Base-by-base conservation (phyloP, 208 protist genomes). In the Vickermania ingenoplastis region DNA sequence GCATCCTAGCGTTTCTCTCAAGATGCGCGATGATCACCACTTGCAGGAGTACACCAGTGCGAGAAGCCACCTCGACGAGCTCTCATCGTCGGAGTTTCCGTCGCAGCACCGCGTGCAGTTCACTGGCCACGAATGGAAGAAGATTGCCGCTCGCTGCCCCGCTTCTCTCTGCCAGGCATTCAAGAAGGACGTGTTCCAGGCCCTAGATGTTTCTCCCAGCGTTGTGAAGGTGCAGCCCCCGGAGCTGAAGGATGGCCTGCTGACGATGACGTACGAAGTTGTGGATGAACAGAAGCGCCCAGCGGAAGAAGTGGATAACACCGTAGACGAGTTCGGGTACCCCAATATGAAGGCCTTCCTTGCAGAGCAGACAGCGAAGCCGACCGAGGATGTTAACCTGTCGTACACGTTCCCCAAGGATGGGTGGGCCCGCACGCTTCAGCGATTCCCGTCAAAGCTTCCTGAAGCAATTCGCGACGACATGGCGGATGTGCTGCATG, bases 261-360 rank as follows among this genome's bases (percentile, higher is more conserved):
- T 45, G 36, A 45, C 36, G 36, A 45, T 45, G 36, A 45, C 36
- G 36, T 45, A 45, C 17, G 36, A 45, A n/a, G 36, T 45, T n/a
- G 11, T 45, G 11, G 36, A 45, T 17, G 36, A 45, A n/a, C 36
- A 17, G 11, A 17, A 45, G 11, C 36, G 36, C 36, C 7, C 36
- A 45, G 36, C 36, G 11, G 17, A 45, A 17, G 36, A 7, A 45
- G 17, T 45, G 17, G 11, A 45, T 45, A 45, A 7, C 17, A 17
- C 7, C 36, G 36, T 45, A n/a, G 11, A 45, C 17, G 11, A 45
- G 36, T 45, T n/a, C 36, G 36, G 36, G 17, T 45, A 45, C 17
- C 36, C 36, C 36, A 45, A 45, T 17, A 45, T 45, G 36, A 45
- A 45, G 17, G 36, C 17, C 11, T 45, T 45, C 17, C 17, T 45